phyloP scores from a whole-genome alignment of 148 eudicot species.

The Selenicereus undatus region DNA sequence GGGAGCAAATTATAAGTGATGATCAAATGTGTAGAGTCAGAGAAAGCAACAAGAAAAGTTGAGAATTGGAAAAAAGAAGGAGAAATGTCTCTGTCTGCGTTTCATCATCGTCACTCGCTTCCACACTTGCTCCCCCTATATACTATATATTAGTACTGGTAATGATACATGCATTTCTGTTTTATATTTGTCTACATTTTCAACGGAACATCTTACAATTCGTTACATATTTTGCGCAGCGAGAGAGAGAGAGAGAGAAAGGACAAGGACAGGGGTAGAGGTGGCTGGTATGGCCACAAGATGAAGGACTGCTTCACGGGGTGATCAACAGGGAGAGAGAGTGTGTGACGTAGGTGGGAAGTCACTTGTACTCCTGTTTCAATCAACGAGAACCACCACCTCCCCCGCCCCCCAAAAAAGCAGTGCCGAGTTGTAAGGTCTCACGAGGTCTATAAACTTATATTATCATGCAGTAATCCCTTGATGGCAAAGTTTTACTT shows the following conservation, averaged over 20 bases:
- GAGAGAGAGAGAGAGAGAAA: neutral
- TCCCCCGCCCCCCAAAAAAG: too few species aligned
- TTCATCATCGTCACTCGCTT: slow-evolving; percentile 7
- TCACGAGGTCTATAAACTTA: too few species aligned
- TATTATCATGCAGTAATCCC: too few species aligned
- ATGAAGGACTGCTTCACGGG: neutral
- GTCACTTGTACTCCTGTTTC: slow-evolving; percentile 22
- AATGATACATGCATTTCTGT: neutral
- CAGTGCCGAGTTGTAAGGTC: too few species aligned
- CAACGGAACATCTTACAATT: neutral
- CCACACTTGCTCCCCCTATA: neutral
- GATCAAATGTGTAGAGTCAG: neutral
- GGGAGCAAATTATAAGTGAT: neutral
- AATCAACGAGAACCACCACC: neutral
- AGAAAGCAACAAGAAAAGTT: slow-evolving; percentile 4
- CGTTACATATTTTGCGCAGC: neutral
- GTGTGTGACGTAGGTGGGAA: neutral
- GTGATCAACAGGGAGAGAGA: neutral
- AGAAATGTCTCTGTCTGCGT: slow-evolving; percentile 15
- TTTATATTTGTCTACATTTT: neutral
- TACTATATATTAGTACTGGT: neutral
- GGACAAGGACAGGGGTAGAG: neutral
- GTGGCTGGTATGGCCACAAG: neutral
- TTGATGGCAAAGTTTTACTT: too few species aligned
- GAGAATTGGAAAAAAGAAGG: neutral